Conservation (phyloP, 768 basidiomycete species). For the Mrakia hoshinonis region DNA sequence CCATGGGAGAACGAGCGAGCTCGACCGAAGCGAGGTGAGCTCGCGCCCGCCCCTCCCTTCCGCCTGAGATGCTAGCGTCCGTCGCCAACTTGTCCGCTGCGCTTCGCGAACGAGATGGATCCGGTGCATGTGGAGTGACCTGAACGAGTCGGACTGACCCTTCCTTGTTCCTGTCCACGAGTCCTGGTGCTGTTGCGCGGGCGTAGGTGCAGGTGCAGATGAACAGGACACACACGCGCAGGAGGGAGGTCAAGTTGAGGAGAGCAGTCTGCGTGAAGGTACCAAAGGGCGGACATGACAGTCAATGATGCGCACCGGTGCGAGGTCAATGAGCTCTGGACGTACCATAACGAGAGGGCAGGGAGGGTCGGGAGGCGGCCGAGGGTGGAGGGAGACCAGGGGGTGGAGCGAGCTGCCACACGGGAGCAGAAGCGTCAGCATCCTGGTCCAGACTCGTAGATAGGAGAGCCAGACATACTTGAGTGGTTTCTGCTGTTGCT, state of each 20-base stretch:
- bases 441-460: too few species aligned
- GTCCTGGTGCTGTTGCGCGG: constrained; percentile 74
- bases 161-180: constrained; percentile 87
- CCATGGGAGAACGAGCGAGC: constrained; percentile 1
- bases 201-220: constrained; percentile 98
- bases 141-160: constrained; percentile 52
- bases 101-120: constrained; percentile 21
- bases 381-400: too few species aligned
- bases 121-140: background rate
- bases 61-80: too few species aligned
- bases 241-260: constrained; percentile 93
- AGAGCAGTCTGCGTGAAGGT: constrained; percentile 68
- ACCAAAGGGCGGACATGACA: background rate
- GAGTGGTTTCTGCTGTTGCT: too few species aligned
- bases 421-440: too few species aligned
- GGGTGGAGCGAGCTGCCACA: too few species aligned
- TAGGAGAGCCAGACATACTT: too few species aligned
- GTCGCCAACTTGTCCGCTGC: too few species aligned
- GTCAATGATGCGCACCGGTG: too few species aligned
- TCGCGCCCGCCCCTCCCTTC: background rate
- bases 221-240: constrained; percentile 82
- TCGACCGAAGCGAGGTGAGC: constrained; percentile 11
- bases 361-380: too few species aligned
- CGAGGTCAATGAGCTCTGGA: too few species aligned
- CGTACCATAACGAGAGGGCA: too few species aligned